Evolutionary conservation across 495 filamentous ascomycete species (phyloP).

Genomic region (Xylaria grammica): DNA sequence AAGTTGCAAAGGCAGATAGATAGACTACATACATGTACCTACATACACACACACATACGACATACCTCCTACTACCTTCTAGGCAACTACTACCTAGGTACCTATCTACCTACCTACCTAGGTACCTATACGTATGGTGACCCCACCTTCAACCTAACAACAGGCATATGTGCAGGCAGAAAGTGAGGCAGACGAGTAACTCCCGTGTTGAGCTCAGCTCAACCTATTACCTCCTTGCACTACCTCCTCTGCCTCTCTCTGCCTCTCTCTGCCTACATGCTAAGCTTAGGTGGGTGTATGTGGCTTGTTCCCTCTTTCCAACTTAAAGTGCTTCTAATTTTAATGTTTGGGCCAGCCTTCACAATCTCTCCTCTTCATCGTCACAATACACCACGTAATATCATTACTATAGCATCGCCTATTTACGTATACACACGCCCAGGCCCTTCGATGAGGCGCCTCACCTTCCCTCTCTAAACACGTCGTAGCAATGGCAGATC

Average conservation of each 20-base stretch:
- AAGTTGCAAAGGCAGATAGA: too few relatives aligned
- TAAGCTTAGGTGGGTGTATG: background rate
- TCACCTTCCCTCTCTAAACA: background rate
- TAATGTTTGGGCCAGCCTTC: background rate
- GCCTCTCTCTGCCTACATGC: too few relatives aligned
- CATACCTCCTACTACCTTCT: too few relatives aligned
- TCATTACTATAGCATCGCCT: background rate
- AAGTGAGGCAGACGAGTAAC: background rate
- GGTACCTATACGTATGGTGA: background rate
- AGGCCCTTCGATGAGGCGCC: constrained; percentile 13
- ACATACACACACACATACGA: too few relatives aligned
- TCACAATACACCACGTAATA: background rate
- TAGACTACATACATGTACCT: too few relatives aligned
- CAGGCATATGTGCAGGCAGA: too few relatives aligned
- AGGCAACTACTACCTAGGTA: too few relatives aligned
- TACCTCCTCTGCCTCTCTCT: background rate
- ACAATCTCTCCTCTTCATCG: background rate
- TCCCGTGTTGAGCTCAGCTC: background rate
- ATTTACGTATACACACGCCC: background rate
- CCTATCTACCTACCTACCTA: background rate
- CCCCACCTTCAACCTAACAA: background rate
- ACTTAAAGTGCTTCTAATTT: background rate
- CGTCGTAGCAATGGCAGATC: constrained; percentile 68
- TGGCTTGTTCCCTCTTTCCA: constrained; percentile 9
- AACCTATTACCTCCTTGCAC: background rate